These are phyloP conservation scores for Solanum rostratum DNA, from an alignment of 257 asterid species.

Conservation along the genomic window DNA sequence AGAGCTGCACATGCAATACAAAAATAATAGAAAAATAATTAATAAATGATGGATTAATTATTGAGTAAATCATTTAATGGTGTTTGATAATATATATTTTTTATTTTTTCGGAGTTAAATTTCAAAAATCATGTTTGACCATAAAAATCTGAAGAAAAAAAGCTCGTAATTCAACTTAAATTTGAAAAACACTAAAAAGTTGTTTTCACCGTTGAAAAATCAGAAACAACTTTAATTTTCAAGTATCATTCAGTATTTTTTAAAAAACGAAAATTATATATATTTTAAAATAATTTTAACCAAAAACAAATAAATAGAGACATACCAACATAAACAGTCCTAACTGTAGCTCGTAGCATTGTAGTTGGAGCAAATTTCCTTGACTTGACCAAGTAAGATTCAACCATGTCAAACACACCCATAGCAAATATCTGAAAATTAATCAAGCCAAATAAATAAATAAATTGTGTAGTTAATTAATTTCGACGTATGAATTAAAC, in stretches of 20 bases:
- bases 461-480: no score
- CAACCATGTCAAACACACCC: slow-evolving; percentile 41
- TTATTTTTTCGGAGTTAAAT: neutral
- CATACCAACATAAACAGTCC: slow-evolving; percentile 6
- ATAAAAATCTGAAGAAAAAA: neutral
- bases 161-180: no score
- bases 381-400: slow-evolving; percentile 22
- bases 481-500: no score
- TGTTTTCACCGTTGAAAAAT: neutral
- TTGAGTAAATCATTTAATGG: neutral
- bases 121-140: neutral
- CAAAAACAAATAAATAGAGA: neutral
- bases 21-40: neutral
- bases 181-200: no score
- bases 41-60: neutral
- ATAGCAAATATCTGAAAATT: slow-evolving; percentile 34
- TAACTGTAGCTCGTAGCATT: slow-evolving; percentile 11
- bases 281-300: neutral
- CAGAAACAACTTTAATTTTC: neutral
- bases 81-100: neutral
- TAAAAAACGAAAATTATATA: no score
- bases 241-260: no score
- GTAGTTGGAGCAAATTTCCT: slow-evolving; percentile 9
- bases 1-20: slow-evolving; percentile 5
- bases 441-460: slow-evolving; percentile 4